phyloP scores from a whole-genome alignment of 1,139 yeast species.

The Kodamaea fungicola region DNA sequence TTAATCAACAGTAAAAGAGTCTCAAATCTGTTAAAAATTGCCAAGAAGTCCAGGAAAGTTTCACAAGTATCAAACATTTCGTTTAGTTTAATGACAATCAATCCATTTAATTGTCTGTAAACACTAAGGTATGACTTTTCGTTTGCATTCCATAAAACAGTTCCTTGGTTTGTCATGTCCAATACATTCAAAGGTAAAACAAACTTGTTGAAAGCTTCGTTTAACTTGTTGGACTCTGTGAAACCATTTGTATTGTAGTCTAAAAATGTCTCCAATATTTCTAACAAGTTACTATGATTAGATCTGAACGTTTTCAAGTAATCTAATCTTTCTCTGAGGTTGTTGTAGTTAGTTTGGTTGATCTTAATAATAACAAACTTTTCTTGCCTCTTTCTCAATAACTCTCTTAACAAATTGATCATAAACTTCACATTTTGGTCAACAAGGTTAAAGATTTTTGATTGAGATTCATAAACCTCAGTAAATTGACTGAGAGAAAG shows the following conservation, averaged over 20 bases:
- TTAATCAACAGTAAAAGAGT: constrained; percentile 24
- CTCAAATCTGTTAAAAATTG: constrained; percentile 24
- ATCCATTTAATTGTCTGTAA: constrained; percentile 19
- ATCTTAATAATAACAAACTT: constrained; percentile 66
- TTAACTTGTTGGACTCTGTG: constrained; percentile 17
- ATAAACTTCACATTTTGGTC: constrained; percentile 36
- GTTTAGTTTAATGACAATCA: constrained; percentile 23
- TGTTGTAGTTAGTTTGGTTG: constrained; percentile 39
- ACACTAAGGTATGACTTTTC: constrained; percentile 26
- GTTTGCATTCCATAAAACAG: constrained; percentile 30
- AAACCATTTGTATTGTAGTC: constrained; percentile 4
- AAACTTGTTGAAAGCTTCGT: constrained; percentile 30
- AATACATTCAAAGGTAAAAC: constrained; percentile 27
- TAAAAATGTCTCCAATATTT: constrained; percentile 27
- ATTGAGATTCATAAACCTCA: constrained; percentile 15
- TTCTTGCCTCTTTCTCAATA: constrained; percentile 70
- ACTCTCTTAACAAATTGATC: constrained; percentile 61
- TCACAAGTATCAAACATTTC: constrained; percentile 24
- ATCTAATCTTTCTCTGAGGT: constrained; percentile 45
- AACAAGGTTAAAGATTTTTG: constrained; percentile 21
- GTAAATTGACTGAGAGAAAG: constrained; percentile 23
- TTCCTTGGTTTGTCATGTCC: constrained; percentile 33
- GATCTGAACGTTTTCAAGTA: constrained; percentile 46
- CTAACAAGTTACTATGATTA: constrained; percentile 51
- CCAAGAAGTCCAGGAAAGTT: constrained; percentile 27